Percentiles rank a stretch among this genome's conserved stretches.
Evolutionary conservation across 306 rosid genomes (phyloP).

Genomic region (Cucumis hystrix): DNA sequence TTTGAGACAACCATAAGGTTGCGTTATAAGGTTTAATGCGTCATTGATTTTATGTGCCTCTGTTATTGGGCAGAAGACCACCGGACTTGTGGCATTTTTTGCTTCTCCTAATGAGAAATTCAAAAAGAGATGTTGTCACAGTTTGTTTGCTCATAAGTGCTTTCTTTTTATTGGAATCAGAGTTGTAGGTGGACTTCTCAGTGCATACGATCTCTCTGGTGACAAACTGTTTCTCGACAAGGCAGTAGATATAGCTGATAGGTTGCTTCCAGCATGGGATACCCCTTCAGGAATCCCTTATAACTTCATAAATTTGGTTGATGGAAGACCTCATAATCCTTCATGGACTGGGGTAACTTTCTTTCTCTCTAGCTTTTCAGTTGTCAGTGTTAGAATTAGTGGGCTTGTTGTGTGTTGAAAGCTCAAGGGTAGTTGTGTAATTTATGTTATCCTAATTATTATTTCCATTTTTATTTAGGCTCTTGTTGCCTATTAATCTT

Average conservation of each 20-base stretch:
- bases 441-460: too few relatives aligned
- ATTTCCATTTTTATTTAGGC: too few relatives aligned
- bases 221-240: constrained; percentile 82
- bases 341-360: constrained; percentile 88
- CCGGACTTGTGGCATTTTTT: constrained; percentile 5
- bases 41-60: constrained; percentile 28
- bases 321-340: constrained; percentile 71
- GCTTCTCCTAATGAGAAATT: not conserved
- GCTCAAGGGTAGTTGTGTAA: too few relatives aligned
- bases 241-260: constrained; percentile 91
- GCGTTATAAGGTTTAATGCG: constrained; percentile 78
- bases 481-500: too few relatives aligned
- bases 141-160: not conserved
- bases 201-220: constrained; percentile 89
- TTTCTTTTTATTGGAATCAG: constrained; percentile 38
- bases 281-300: constrained; percentile 87
- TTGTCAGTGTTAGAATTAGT: too few relatives aligned
- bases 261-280: constrained; percentile 95
- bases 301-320: constrained; percentile 78
- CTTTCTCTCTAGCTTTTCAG: not conserved
- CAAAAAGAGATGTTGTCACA: not conserved
- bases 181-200: constrained; percentile 98
- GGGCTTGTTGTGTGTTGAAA: too few relatives aligned
- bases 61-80: constrained; percentile 11
- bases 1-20: constrained; percentile 99